These are phyloP conservation scores for Cyclotella choctawhatcheeana DNA, from an alignment of 108 stramenopile genomes.

Conservation along the genomic window DNA sequence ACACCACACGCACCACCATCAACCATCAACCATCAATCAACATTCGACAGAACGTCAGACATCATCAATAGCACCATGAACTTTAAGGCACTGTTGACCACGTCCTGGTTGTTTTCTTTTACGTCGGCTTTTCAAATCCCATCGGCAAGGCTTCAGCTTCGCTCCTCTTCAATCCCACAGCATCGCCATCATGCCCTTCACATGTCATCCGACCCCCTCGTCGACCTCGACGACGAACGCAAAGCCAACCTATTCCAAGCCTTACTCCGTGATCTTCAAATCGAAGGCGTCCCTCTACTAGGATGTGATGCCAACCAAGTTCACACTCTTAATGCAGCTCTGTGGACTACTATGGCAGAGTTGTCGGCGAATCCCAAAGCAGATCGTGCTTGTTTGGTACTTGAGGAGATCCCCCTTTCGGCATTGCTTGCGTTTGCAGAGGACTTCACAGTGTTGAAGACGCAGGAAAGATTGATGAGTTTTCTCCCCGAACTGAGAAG, in stretches of 20 bases:
- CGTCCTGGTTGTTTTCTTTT: no score
- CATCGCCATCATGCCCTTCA: background rate
- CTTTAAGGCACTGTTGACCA: no score
- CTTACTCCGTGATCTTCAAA: constrained; percentile 74
- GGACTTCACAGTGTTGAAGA: constrained; percentile 70
- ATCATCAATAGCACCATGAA: no score
- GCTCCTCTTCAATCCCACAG: no score
- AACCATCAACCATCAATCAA: no score
- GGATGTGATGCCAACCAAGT: constrained; percentile 76
- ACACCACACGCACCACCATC: no score
- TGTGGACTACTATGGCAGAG: constrained; percentile 88
- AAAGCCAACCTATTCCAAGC: constrained; percentile 67
- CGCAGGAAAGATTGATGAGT: constrained; percentile 56
- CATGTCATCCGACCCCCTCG: constrained; percentile 13
- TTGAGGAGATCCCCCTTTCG: constrained; percentile 70
- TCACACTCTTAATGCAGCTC: constrained; percentile 68
- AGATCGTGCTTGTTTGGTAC: constrained; percentile 64
- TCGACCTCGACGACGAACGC: constrained; percentile 58
- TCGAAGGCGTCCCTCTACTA: constrained; percentile 81
- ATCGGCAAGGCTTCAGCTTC: no score
- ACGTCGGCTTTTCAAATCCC: no score
- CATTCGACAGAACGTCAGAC: no score
- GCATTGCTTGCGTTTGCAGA: constrained; percentile 71
- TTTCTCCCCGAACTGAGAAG: constrained; percentile 70
- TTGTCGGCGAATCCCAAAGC: constrained; percentile 48